phyloP scores from a whole-genome alignment of 169 alveolate genomes.

The Plasmodium coatneyi region DNA sequence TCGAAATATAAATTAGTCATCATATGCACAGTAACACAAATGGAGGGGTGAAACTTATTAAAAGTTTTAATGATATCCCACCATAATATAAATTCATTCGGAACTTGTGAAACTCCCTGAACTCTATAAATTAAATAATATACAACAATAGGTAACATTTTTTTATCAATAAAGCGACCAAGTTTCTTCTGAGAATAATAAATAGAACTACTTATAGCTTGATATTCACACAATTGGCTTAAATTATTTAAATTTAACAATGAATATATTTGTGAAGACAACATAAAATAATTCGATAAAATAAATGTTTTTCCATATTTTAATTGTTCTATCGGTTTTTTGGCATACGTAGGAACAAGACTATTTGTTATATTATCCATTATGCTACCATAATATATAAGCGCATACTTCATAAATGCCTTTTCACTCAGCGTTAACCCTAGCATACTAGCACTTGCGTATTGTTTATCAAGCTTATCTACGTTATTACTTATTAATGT shows the following conservation, averaged over 20 bases:
- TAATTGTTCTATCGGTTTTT: constrained; percentile 44
- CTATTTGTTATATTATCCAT: constrained; percentile 39
- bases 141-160: neutral
- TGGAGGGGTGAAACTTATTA: neutral
- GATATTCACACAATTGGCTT: constrained; percentile 31
- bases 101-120: neutral
- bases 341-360: constrained; percentile 26
- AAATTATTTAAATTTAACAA: constrained; percentile 35
- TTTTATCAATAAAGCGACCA: constrained; percentile 7
- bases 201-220: constrained; percentile 24
- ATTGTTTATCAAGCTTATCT: constrained; percentile 25
- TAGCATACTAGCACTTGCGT: neutral
- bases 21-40: neutral
- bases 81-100: neutral
- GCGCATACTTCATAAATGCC: neutral
- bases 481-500: neutral
- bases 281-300: constrained; percentile 11
- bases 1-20: neutral
- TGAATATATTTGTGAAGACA: neutral
- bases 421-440: neutral
- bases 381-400: constrained; percentile 24
- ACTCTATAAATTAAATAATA: neutral
- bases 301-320: constrained; percentile 44
- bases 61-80: neutral
- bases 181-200: constrained; percentile 6